phyloP scores from a whole-genome alignment of 148 eudicot species.

The Dysphania ambrosioides region DNA sequence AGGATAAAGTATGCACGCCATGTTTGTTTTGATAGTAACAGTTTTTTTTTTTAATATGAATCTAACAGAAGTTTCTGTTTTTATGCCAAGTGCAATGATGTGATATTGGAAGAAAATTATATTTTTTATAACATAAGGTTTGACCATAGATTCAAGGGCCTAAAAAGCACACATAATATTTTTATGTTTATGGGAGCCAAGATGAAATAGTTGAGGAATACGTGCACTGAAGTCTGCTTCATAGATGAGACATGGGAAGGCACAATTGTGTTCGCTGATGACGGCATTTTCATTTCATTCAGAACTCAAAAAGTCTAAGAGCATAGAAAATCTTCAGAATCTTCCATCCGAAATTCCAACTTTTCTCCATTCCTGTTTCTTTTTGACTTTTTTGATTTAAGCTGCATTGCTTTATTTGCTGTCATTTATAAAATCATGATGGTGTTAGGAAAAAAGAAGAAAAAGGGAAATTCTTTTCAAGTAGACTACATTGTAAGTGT shows the following conservation, averaged over 20 bases:
- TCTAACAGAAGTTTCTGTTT: not conserved
- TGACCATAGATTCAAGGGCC: slow-evolving; percentile 18
- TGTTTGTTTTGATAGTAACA: no score
- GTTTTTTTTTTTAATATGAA: not conserved
- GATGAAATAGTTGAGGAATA: slow-evolving; percentile 5
- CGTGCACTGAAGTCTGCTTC: slow-evolving; percentile 30
- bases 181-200: slow-evolving; percentile 8
- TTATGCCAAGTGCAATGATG: not conserved
- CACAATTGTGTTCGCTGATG: slow-evolving; percentile 28
- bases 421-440: slow-evolving; percentile 23
- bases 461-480: slow-evolving; percentile 60
- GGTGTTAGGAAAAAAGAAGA: slow-evolving; percentile 82
- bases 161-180: not conserved
- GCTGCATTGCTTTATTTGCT: not conserved
- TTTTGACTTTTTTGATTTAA: slow-evolving; percentile 18
- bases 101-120: not conserved
- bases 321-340: not conserved
- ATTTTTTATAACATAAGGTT: not conserved
- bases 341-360: not conserved
- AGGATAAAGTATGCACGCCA: no score
- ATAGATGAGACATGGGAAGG: slow-evolving; percentile 16
- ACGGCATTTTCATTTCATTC: slow-evolving; percentile 20
- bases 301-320: not conserved
- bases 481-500: slow-evolving; percentile 73
- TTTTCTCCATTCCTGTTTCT: no score